Evolutionary conservation across 129 eudicot species (phyloP), one percentile per base, ranked within the genome.

Genomic region (Calendula officinalis): DNA sequence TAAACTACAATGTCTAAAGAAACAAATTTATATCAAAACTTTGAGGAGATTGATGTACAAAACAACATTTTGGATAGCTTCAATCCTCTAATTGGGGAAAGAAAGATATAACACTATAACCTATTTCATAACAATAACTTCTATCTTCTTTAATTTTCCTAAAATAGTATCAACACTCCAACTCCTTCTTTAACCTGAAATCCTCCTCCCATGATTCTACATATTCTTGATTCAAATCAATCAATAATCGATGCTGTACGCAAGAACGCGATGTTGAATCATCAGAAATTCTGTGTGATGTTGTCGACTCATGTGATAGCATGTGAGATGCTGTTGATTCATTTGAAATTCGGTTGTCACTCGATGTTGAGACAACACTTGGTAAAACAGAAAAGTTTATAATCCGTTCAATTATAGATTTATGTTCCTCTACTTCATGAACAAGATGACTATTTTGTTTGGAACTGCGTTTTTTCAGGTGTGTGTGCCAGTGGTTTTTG

Each of bases 401-500:
- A 39, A 66, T 74, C 54, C 49, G 60, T 57, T 58, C 62, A 15
- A 66, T 40, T 12, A 48, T 66, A 41, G 43, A 5, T 27, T 42
- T 57, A 16, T 59, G 78, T 49, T 74, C 78, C 4, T 66, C 37
- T 12, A 56, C 34, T 46, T 64, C 60, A 55, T 56, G 60, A 56
- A 17, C 10, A 37, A 13, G 38, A 36, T 73, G 67, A 40, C 46
- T 54, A 49, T 27, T 60, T 51, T 10, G 74, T 36, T 51, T 66
- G 12, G 37, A 5, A 43, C 60, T 57, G 7, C 70, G 80, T 53
- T 68, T 75, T 53, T 75, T 75, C 70, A 75, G 61, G 33, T 75
- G 75, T 0, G 80, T 75, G 69, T 75, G 80, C 80, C 80, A 75
- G 45, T 75, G 75, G 64, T 75, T 75, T 52, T 75, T 75, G 69